Base-by-base conservation (phyloP, 2,329 filamentous ascomycete species). In the Penicillium sp. region DNA sequence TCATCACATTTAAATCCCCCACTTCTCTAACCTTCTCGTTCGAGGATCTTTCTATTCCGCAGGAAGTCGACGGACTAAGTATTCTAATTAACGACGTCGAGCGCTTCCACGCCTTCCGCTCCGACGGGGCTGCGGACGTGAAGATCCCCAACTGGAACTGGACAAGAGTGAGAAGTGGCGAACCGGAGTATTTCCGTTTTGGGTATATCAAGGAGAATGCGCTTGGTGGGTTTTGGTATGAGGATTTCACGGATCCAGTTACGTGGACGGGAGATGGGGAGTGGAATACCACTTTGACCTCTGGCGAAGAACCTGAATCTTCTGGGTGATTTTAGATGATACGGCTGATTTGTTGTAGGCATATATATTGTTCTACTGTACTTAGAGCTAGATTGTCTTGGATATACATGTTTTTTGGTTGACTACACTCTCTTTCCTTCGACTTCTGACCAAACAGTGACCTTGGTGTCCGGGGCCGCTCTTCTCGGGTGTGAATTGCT, bases 51-150 rank as follows among this genome's bases (percentile, higher is more conserved):
- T 64, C 68, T 1, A 38, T 58, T 3, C 48, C 56, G 17, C 49
- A 69, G 5, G 70, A 73, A 19, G 72, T 76, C 1, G 85, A 88
- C 52, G 86, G 86, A 1, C 76, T 89, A 17, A 85, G 82, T 47
- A 80, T 88, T 5, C 72, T 88, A 2, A 83, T 88, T 59, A 88
- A 88, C 62, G 86, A 89, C 60, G 86, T 89, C 1, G 84, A 88
- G 71, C 78, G 85, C 1, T 86, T 82, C 64, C 76, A 81, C n/a
- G 78, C 79, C 0, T 86, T 85, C 69, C 78, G 76, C 23, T 77
- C 84, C 35, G 79, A 79, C 31, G 69, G 72, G 17, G 66, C 64
- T 7, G 52, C 7, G 5, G 17, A 59, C 2, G 57, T 73, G 7
- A 66, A 66, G 7, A 65, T 71, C 17, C 79, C 72, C 62, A 72